These are phyloP conservation scores for Coffea canephora DNA, from an alignment of 257 asterid genomes.

Conservation along the genomic window DNA sequence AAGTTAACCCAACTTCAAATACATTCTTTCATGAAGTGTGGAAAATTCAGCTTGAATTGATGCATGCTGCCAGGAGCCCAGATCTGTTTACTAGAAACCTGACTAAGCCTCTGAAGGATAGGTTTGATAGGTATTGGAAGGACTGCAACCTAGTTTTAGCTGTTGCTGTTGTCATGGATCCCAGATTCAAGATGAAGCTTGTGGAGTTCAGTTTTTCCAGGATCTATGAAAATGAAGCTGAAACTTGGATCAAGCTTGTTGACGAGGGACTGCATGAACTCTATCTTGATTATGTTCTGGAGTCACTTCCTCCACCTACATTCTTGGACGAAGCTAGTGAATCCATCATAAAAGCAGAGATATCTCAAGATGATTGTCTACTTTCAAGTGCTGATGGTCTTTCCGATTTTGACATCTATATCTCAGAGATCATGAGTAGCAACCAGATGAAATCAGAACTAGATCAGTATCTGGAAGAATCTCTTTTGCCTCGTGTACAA, in stretches of 20 bases:
- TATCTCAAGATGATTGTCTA: conserved; percentile 11
- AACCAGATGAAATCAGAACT: conserved; percentile 52
- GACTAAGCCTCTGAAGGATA: conserved; percentile 21
- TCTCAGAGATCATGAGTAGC: conserved; percentile 37
- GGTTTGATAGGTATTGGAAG: conserved; percentile 30
- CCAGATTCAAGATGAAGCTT: conserved; percentile 34
- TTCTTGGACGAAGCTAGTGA: conserved; percentile 18
- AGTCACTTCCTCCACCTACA: conserved; percentile 20
- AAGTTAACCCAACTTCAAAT: conserved; percentile 52
- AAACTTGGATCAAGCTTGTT: conserved; percentile 17
- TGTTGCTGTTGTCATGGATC: conserved; percentile 38
- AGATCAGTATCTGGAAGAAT: conserved; percentile 59
- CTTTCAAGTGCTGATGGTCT: conserved; percentile 14
- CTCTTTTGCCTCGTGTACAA: conserved; percentile 56
- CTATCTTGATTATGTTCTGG: conserved; percentile 24
- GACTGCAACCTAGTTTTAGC: conserved; percentile 27
- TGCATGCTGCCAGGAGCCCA: conserved; percentile 37
- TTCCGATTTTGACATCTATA: conserved; percentile 17
- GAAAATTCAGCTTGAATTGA: conserved; percentile 50
- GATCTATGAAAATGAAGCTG: conserved; percentile 20
- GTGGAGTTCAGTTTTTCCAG: conserved; percentile 25
- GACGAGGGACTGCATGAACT: conserved; percentile 20
- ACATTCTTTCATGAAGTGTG: conserved; percentile 56
- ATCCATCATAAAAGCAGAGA: conserved; percentile 4
- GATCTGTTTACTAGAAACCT: conserved; percentile 18